These are phyloP conservation scores for Suhomyces maxii DNA, from an alignment of 1,139 yeast species.

Conservation along the genomic window DNA sequence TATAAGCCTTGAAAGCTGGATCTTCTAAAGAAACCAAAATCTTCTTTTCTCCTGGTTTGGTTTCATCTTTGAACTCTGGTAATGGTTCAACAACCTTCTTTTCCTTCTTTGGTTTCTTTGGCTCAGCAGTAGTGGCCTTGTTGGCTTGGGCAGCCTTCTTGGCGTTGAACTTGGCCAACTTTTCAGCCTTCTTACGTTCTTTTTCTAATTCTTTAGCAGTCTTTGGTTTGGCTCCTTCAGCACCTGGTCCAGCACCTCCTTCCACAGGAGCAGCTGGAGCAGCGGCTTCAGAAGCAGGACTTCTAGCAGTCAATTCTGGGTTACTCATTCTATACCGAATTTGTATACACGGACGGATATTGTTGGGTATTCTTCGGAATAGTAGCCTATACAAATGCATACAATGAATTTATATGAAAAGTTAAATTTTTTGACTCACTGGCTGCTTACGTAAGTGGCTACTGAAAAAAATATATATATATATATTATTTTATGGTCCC, in stretches of 20 bases:
- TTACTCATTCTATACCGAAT: conserved; percentile 10
- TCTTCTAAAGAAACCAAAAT: conserved; percentile 80
- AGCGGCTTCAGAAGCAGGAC: conserved; percentile 2
- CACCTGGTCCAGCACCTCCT: conserved; percentile 12
- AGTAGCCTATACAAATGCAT: conserved; percentile 25
- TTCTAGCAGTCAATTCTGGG: conserved; percentile 7
- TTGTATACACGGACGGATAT: conserved; percentile 10
- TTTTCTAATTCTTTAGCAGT: conserved; percentile 82
- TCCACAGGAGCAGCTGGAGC: conserved; percentile 12
- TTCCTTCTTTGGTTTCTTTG: conserved; percentile 70
- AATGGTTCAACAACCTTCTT: conserved; percentile 67
- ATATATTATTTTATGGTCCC: no score
- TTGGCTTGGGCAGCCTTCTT: conserved; percentile 80
- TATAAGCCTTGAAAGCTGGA: conserved; percentile 91
- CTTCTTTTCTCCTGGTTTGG: conserved; percentile 90
- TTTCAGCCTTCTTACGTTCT: conserved; percentile 95
- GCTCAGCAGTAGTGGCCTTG: conserved; percentile 36
- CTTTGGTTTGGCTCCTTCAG: conserved; percentile 37
- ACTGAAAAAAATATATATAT: no score
- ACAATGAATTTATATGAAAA: conserved; percentile 10
- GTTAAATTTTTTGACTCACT: conserved; percentile 6
- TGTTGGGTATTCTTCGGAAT: conserved; percentile 12
- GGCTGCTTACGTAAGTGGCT: conserved; percentile 2
- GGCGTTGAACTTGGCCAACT: conserved; percentile 90
- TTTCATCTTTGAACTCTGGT: conserved; percentile 81